Base-by-base conservation (phyloP, 2,329 filamentous ascomycete species). In the Fusarium sp. region DNA sequence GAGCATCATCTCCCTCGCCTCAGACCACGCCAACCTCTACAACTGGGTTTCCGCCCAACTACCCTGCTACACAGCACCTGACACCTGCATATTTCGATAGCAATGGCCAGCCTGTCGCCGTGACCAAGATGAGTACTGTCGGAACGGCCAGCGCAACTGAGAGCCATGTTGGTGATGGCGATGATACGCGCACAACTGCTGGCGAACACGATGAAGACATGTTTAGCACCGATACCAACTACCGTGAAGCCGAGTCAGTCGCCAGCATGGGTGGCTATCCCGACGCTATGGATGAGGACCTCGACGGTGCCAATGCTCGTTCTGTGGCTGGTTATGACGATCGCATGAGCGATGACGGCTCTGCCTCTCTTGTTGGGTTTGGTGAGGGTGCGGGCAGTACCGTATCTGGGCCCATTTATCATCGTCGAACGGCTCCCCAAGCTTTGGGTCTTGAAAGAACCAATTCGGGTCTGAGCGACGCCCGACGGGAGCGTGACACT, bases 351-450 rank as follows among this genome's bases (percentile, higher is more conserved):
- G 95, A 97, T 77, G 94, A 97, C 78, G 93, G 92, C 12, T 92
- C 91, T 59, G 94, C 92, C 5, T 96, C 93, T 71, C 87, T 98
- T 10, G 96, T 98, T 15, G 96, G 93, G 1, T 98, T 98, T 76
- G 96, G 96, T 56, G 95, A 98, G 81, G 96, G 95, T 38, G 95
- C 96, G 15, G 94, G 92, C 75, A 94, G 93, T 81, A 94, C 94
- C 9, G 91, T 95, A 64, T 94, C 91, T 67, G 94, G 94, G 0
- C 94, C 94, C 43, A 93, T 93, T 79, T 88, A 93, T 83, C 85
- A 89, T 80, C 83, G 88, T 68, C 80, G 88, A 53, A 81, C 85
- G 57, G 82, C 82, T 72, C 86, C 85, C 74, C 77, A 82, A 71
- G 69, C 76, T 43, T 87, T 84, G 85, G 80, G 79, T 16, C 79